Base-by-base conservation (phyloP, 306 rosid genomes). In the Cotoneaster glaucophyllus region DNA sequence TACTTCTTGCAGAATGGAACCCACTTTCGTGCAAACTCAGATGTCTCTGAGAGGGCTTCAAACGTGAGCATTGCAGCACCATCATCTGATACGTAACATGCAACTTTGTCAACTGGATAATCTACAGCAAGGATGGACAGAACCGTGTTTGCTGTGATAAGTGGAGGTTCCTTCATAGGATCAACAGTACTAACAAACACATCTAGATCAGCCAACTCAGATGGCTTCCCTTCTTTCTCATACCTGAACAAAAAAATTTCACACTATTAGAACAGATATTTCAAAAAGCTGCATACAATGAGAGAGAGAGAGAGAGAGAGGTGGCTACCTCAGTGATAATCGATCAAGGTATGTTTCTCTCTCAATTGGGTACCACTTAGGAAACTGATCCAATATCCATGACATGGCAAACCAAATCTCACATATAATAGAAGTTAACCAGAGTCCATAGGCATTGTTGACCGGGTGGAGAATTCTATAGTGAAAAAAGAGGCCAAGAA, bases 11-110 rank as follows among this genome's bases (percentile, higher is more conserved):
- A 84, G 78, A 93, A 93, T n/a, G 98, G 98, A 71, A 93, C 98
- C 98, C 98, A 93, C 81, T 93, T 93, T 59, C 98, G 85, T 39
- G 97, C 98, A 82, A 93, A 93, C 83, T 93, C 98, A 11, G 98
- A 89, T 69, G 98, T 91, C 76, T 93, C 98, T 5, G 98, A 93
- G 74, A 93, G 92, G 45, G 96, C 98, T 82, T 93, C 98, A 83
- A 93, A 93, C 70, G 98, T 87, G 57, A 93, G 97, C 98, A 93
- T 93, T 67, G 98, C 97, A 39, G 98, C 97, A 77, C 98, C 98
- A 77, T 93, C 98, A 73, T 93, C 98, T 28, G 98, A 89, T 82
- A 93, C 98, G 64, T 93, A 90, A 85, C 98, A 93, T 22, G 98
- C 83, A 44, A 93, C 97, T 87, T 93, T 90, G 72, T 89, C 96